A percentile compares a stretch with the other conserved stretches of the same genome.
Conservation (phyloP, 2,329 filamentous ascomycete genomes). For the Penicillium oxalicum region DNA sequence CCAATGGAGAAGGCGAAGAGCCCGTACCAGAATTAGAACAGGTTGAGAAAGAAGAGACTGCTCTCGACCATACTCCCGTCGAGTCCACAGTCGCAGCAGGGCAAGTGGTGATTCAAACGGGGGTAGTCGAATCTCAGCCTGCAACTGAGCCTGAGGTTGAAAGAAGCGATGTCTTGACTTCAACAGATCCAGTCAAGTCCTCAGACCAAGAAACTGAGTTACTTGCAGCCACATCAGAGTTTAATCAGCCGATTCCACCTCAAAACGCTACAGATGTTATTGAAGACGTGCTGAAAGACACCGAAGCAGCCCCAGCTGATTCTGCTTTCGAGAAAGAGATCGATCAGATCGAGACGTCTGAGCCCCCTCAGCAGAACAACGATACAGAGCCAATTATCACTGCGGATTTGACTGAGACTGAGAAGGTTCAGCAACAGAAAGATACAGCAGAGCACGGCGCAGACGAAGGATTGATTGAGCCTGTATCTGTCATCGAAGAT, state of each 20-base stretch:
- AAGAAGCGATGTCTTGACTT: neutral
- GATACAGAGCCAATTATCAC: neutral
- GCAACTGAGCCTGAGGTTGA: neutral
- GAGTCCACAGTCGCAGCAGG: neutral
- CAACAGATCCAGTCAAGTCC: neutral
- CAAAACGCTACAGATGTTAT: neutral
- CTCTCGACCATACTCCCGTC: neutral
- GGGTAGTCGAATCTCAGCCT: neutral
- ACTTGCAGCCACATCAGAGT: slow-evolving; percentile 1
- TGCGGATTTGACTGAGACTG: neutral
- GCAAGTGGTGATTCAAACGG: neutral
- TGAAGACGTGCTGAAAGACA: slow-evolving; percentile 4
- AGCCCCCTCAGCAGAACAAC: neutral
- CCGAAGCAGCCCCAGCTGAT: neutral
- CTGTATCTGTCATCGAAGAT: slow-evolving; percentile 1
- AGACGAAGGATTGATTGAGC: neutral
- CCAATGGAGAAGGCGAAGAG: slow-evolving; percentile 15
- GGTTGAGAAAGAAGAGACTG: neutral
- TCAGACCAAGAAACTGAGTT: slow-evolving; percentile 1
- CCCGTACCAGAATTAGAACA: slow-evolving; percentile 3
- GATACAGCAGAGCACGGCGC: neutral
- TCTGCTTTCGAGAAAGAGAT: neutral
- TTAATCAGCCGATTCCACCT: neutral
- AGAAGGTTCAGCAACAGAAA: neutral
- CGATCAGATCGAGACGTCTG: neutral